Percentiles rank a stretch among this genome's conserved stretches.
These are phyloP conservation scores for Colletotrichum lindemuthianum DNA, from an alignment of 2,329 filamentous ascomycete genomes.

Conservation along the genomic window DNA sequence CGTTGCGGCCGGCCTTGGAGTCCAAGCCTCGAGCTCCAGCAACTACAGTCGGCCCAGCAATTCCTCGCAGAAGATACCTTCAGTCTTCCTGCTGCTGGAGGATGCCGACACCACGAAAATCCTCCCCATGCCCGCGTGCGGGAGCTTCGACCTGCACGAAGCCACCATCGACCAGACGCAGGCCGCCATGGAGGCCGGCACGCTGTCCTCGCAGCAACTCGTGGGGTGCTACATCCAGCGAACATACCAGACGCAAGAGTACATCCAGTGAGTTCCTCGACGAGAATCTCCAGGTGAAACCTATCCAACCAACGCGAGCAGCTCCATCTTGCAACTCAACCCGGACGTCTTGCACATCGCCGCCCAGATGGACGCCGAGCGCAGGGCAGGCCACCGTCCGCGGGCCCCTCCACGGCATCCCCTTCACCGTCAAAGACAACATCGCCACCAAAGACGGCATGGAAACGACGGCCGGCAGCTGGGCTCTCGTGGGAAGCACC, in stretches of 20 bases:
- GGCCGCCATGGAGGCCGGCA: slow-evolving; percentile 61
- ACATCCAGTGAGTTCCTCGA: slow-evolving; percentile 64
- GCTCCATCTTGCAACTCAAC: slow-evolving; percentile 72
- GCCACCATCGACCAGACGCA: slow-evolving; percentile 77
- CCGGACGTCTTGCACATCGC: slow-evolving; percentile 74
- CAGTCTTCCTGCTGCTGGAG: slow-evolving; percentile 47
- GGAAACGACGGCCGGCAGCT: slow-evolving; percentile 79
- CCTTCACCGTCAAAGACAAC: slow-evolving; percentile 80
- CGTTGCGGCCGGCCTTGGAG: too few species aligned
- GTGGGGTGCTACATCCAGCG: slow-evolving; percentile 71
- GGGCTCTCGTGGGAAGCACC: slow-evolving; percentile 71
- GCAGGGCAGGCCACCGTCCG: slow-evolving; percentile 62
- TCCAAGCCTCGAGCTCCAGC: too few species aligned
- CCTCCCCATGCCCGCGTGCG: slow-evolving; percentile 73
- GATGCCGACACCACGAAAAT: slow-evolving; percentile 49
- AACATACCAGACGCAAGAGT: slow-evolving; percentile 69
- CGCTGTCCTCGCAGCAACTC: slow-evolving; percentile 67
- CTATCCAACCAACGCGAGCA: slow-evolving; percentile 38
- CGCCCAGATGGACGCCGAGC: slow-evolving; percentile 67
- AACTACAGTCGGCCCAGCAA: too few species aligned
- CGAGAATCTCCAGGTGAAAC: neutral
- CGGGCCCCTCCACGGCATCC: slow-evolving; percentile 79
- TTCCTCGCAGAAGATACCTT: slow-evolving; percentile 30
- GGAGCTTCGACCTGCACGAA: slow-evolving; percentile 71
- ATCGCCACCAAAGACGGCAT: slow-evolving; percentile 75